phyloP scores from a whole-genome alignment of 371 early-diverging fungal genomes.

The Actinomortierella wolfii region DNA sequence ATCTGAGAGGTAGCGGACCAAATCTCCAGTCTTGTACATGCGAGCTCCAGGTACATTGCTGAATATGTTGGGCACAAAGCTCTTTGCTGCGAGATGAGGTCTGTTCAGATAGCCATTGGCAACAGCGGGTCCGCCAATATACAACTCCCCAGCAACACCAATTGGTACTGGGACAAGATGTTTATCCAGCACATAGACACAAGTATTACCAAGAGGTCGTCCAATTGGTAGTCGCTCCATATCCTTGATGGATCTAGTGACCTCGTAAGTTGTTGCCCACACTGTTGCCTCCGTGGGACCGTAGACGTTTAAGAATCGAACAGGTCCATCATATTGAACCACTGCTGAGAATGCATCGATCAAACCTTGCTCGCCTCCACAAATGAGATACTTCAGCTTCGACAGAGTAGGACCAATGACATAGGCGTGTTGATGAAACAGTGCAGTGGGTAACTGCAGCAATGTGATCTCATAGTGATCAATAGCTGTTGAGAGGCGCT shows the following conservation, averaged over 20 bases:
- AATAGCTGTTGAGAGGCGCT: neutral
- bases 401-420: conserved; percentile 1
- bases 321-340: neutral
- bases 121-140: conserved; percentile 24
- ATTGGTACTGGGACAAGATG: neutral
- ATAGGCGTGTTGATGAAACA: conserved; percentile 8
- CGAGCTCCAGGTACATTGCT: neutral
- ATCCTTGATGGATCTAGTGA: neutral
- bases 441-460: neutral
- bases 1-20: conserved; percentile 28
- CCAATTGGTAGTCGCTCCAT: conserved; percentile 11
- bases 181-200: conserved; percentile 12
- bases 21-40: conserved; percentile 50
- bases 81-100: conserved; percentile 16
- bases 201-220: conserved; percentile 6
- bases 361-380: conserved; percentile 8
- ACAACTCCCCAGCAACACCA: conserved; percentile 26
- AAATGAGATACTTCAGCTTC: conserved; percentile 3
- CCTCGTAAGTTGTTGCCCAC: neutral
- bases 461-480: conserved; percentile 6
- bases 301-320: conserved; percentile 15
- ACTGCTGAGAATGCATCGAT: neutral
- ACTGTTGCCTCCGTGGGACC: conserved; percentile 16
- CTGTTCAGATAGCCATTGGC: conserved; percentile 30
- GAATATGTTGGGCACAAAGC: conserved; percentile 11